A percentile compares a stretch with the other conserved stretches of the same genome.
phyloP scores from a whole-genome alignment of 257 asterid genomes.

The Penstemon davidsonii region DNA sequence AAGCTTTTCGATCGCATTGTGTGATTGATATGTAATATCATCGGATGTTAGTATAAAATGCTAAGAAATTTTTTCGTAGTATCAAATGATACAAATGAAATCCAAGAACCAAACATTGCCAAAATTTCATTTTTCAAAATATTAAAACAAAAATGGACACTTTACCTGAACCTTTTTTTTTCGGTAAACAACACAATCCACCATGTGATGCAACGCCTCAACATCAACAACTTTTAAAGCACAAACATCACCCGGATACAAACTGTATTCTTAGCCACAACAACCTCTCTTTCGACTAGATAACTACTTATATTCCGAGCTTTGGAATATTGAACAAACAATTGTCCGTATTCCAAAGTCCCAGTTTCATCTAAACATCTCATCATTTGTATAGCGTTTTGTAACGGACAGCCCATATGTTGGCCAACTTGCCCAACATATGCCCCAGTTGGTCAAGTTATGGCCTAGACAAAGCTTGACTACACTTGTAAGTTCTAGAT shows the following conservation, averaged over 20 bases:
- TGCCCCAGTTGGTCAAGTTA: no score
- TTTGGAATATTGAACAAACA: conserved; percentile 67
- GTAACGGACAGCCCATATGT: no score
- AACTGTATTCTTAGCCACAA: conserved; percentile 90
- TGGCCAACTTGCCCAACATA: no score
- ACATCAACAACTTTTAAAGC: conserved; percentile 59
- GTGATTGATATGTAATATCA: no score
- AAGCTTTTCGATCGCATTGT: no score
- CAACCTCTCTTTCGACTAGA: conserved; percentile 46
- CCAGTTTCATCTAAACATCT: conserved; percentile 91
- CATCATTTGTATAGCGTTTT: conserved; percentile 73
- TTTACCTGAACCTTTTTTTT: conserved; percentile 47
- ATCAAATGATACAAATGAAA: no score
- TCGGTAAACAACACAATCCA: conserved; percentile 87
- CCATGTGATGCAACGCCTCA: conserved; percentile 70
- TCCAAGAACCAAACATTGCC: not conserved
- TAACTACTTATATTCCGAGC: conserved; percentile 34
- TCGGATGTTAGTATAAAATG: no score
- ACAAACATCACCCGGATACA: conserved; percentile 96
- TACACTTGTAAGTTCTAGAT: no score
- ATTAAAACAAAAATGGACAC: not conserved
- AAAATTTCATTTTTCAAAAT: no score
- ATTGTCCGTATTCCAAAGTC: conserved; percentile 76
- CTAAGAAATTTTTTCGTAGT: no score
- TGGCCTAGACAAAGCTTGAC: no score